phyloP scores from a whole-genome alignment of 805 yeast species.

The Debaryomyces prosopidis region DNA sequence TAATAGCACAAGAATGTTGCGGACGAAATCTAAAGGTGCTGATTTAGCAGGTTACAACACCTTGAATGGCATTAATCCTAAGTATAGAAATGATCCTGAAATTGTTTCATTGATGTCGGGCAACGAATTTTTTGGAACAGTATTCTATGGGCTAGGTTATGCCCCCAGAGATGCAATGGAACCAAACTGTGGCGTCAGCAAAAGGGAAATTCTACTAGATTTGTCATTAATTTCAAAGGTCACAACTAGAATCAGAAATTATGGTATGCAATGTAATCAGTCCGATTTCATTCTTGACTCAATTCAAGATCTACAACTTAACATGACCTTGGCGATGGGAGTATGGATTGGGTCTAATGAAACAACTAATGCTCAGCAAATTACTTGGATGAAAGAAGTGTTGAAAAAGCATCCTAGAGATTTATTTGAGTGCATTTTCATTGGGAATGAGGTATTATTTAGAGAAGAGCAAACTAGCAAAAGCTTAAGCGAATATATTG shows the following conservation, averaged over 20 bases:
- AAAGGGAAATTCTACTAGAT: constrained; percentile 54
- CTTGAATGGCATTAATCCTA: constrained; percentile 26
- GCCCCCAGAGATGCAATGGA: constrained; percentile 54
- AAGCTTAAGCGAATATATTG: constrained; percentile 43
- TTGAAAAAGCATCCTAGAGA: constrained; percentile 44
- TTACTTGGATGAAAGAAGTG: constrained; percentile 43
- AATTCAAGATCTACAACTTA: constrained; percentile 47
- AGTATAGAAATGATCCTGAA: constrained; percentile 34
- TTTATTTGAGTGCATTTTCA: constrained; percentile 50
- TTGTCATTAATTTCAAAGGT: constrained; percentile 56
- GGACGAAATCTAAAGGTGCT: constrained; percentile 6
- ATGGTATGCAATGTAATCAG: constrained; percentile 65
- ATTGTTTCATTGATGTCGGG: constrained; percentile 36
- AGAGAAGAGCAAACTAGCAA: constrained; percentile 46
- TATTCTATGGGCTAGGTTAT: constrained; percentile 60
- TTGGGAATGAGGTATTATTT: constrained; percentile 66
- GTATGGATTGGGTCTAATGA: constrained; percentile 58
- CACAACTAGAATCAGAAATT: constrained; percentile 57
- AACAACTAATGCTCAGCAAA: constrained; percentile 45
- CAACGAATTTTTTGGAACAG: constrained; percentile 23
- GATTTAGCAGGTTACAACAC: constrained; percentile 10
- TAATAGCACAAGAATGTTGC: neutral
- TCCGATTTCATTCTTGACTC: constrained; percentile 53
- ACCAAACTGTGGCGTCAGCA: constrained; percentile 53
- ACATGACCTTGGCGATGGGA: constrained; percentile 61